Percentiles rank a stretch among this genome's conserved stretches.
Evolutionary conservation across 179 eudicot genomes (phyloP).

Genomic region (Heliamphora ciliata): DNA sequence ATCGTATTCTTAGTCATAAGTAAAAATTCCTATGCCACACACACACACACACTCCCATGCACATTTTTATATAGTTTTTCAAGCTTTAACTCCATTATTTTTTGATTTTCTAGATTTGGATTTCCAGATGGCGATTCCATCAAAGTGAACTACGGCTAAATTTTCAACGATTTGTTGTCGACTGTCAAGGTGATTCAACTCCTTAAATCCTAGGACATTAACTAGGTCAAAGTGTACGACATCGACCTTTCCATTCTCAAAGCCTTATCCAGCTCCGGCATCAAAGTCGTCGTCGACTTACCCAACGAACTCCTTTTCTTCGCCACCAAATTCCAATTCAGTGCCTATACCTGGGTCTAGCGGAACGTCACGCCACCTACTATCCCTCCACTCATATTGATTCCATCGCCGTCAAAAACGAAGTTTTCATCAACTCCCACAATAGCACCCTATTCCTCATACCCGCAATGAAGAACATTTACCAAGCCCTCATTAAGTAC

Average conservation of each 20-base stretch:
- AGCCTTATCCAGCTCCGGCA: conserved; percentile 47
- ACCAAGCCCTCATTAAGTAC: conserved; percentile 31
- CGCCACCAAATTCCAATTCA: conserved; percentile 51
- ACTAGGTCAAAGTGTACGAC: conserved; percentile 58
- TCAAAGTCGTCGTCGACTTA: conserved; percentile 50
- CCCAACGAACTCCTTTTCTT: conserved; percentile 65
- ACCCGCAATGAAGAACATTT: conserved; percentile 68
- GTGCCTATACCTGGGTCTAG: conserved; percentile 64
- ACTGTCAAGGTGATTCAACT: conserved; percentile 60
- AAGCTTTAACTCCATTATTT: too few relatives aligned
- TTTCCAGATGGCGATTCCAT: conserved; percentile 34
- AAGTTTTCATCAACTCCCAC: conserved; percentile 51
- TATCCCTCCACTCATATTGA: conserved; percentile 34
- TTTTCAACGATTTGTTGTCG: conserved; percentile 59
- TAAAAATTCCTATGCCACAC: too few relatives aligned
- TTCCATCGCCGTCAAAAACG: conserved; percentile 77
- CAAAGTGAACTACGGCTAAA: conserved; percentile 72
- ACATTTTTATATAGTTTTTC: too few relatives aligned
- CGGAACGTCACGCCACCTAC: conserved; percentile 35
- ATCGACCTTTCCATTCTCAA: conserved; percentile 51
- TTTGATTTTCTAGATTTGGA: background rate
- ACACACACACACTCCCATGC: too few relatives aligned
- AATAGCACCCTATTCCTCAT: conserved; percentile 42
- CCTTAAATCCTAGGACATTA: conserved; percentile 48
- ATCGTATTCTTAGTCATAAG: conserved; percentile 15